Percentiles rank a stretch among this genome's conserved stretches.
Evolutionary conservation across 1,284 basidiomycete species (phyloP).

Genomic region (Ceratobasidium sp.): DNA sequence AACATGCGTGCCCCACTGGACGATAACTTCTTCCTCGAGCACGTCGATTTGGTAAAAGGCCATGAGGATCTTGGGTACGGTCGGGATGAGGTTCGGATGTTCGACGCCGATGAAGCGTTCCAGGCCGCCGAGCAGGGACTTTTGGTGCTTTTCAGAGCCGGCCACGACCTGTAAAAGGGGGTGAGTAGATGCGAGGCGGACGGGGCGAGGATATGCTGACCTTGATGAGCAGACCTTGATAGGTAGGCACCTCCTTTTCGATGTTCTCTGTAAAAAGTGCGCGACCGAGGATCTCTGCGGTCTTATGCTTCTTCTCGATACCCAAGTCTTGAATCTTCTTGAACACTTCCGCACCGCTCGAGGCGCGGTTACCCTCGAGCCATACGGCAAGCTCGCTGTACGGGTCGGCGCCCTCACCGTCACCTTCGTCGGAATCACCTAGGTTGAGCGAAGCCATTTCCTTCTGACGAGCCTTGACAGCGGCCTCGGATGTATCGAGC

Average conservation of each 20-base stretch:
- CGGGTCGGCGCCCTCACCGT: slow-evolving; percentile 89
- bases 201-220: slow-evolving; percentile 61
- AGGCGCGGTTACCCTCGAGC: slow-evolving; percentile 84
- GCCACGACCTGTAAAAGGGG: slow-evolving; percentile 31
- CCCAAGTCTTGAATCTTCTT: slow-evolving; percentile 94
- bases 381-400: slow-evolving; percentile 89
- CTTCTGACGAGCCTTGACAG: slow-evolving; percentile 88
- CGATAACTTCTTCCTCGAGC: slow-evolving; percentile 91
- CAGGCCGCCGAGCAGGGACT: slow-evolving; percentile 68
- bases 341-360: slow-evolving; percentile 77
- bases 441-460: slow-evolving; percentile 73
- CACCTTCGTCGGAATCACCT: slow-evolving; percentile 84
- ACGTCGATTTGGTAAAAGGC: slow-evolving; percentile 93
- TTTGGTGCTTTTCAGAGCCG: slow-evolving; percentile 69
- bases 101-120: slow-evolving; percentile 63
- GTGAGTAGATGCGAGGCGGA: not conserved
- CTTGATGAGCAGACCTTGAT: slow-evolving; percentile 84
- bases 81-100: slow-evolving; percentile 55
- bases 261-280: slow-evolving; percentile 89
- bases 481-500: slow-evolving; percentile 91
- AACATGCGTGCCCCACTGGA: slow-evolving; percentile 96
- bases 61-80: slow-evolving; percentile 90
- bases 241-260: slow-evolving; percentile 79
- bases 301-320: slow-evolving; percentile 97
- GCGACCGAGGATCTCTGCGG: slow-evolving; percentile 87